Conservation (phyloP, 225 moss, liverwort and hornwort species). For the Physcomitrellopsis africana region DNA sequence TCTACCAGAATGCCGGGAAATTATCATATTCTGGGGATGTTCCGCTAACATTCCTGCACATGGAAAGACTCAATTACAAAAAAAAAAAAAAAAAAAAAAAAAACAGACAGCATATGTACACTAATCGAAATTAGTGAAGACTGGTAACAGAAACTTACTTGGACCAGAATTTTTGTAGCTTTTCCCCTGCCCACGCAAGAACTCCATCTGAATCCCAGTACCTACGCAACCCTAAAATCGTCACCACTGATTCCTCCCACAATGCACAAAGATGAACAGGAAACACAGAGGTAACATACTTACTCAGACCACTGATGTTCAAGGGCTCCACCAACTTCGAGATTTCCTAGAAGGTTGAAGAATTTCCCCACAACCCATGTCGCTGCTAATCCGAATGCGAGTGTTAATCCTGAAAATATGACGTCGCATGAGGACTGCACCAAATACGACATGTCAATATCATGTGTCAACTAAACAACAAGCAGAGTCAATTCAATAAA, state of each 20-base stretch:
- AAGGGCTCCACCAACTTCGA: conserved; percentile 45
- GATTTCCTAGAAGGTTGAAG: conserved; percentile 40
- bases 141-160: conserved; percentile 36
- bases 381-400: conserved; percentile 45
- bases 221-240: conserved; percentile 27
- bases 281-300: conserved; percentile 36
- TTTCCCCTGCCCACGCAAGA: conserved; percentile 48
- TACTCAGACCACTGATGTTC: conserved; percentile 51
- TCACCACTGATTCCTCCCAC: conserved; percentile 20
- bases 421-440: conserved; percentile 67
- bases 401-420: conserved; percentile 47
- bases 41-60: conserved; percentile 32
- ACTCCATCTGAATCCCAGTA: conserved; percentile 58
- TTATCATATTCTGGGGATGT: conserved; percentile 20
- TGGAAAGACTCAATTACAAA: conserved; percentile 27
- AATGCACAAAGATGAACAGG: conserved; percentile 11
- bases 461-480: conserved; percentile 26
- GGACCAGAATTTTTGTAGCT: conserved; percentile 46
- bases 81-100: not conserved
- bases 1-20: conserved; percentile 11
- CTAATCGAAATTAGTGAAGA: conserved; percentile 10
- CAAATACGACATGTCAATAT: conserved; percentile 21
- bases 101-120: conserved; percentile 1
- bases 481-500: conserved; percentile 21
- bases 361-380: conserved; percentile 52